Base-by-base conservation (phyloP, 2,329 filamentous ascomycete genomes). In the Aspergillus sp. region DNA sequence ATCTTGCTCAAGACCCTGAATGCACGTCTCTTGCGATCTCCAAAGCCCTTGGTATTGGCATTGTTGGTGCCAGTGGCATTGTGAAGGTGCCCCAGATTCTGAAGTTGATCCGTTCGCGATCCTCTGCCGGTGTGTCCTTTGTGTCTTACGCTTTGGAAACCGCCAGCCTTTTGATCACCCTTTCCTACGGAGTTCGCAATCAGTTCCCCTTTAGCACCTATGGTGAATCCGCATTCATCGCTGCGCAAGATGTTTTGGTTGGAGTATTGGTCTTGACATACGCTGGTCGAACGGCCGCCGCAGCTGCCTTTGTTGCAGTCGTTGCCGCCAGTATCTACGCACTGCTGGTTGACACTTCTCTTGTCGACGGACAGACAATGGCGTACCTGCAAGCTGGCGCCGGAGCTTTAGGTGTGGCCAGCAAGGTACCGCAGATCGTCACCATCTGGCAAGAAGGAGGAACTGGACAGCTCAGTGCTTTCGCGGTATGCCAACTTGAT, bases 61-160 rank as follows among this genome's bases (percentile, higher is more conserved):
- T 99, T 80, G 93, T 99, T 74, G 90, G 86, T 68, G 92, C 93
- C 57, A 93, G 91, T 30, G 89, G 91, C 58, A 88, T 98, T 71
- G 93, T 99, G 82, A 99, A 99, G 82, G 88, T 99, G 28, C 95
- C 95, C 0, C 95, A 99, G 83, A 94, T 99, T 75, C 79, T 97
- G 77, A 99, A 99, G 83, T 88, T 99, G 55, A 80, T 95, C 72
- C 84, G 84, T 73, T 93, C 92, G 52, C 86, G 88, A 72, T 97
- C 92, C 54, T 88, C 93, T 30, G 86, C 87, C 49, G 95, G 95
- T 69, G 86, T 99, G 64, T 92, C 89, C 53, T 96, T 98, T 80
- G 85, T 96, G 49, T 91, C 91, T 34, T 98, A 97, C 82, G 84
- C 95, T 38, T 91, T 99, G 75, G 95, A 99, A 82, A 97, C 93